Percentiles rank a stretch among this genome's conserved stretches.
Evolutionary conservation across 225 moss, liverwort and hornwort species (phyloP).

Genomic region (Straminergon stramineum): DNA sequence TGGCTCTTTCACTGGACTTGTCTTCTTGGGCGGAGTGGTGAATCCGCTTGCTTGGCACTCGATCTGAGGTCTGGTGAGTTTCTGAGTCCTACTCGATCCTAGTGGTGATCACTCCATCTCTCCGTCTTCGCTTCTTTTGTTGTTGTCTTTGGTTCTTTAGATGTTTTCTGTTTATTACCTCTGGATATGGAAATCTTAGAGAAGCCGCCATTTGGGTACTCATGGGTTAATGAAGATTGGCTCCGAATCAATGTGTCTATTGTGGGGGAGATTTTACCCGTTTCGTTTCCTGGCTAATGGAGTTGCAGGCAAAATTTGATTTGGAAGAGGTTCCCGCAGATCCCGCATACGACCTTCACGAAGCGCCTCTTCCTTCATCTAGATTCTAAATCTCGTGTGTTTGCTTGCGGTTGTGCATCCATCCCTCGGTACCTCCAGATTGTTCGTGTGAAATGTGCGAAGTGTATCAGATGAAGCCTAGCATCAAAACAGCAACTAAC

Average conservation of each 20-base stretch:
- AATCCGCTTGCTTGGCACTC: neutral
- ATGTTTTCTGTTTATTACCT: neutral
- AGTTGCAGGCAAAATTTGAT: slow-evolving; percentile 60
- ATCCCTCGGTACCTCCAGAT: neutral
- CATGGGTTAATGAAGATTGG: neutral
- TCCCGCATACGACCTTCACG: neutral
- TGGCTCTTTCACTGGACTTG: neutral
- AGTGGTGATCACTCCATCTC: neutral
- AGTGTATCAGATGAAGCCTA: neutral
- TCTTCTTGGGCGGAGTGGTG: neutral
- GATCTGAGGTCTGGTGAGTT: neutral
- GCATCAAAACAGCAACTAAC: neutral
- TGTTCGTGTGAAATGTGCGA: neutral
- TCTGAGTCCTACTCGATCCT: neutral
- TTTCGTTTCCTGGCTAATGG: neutral
- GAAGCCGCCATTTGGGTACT: neutral
- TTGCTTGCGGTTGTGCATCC: neutral
- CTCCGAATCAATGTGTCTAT: neutral
- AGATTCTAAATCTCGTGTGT: neutral
- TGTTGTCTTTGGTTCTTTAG: neutral
- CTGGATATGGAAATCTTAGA: neutral
- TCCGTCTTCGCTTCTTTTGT: neutral
- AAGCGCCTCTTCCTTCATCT: neutral
- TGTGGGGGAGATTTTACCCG: neutral
- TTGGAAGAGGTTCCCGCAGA: slow-evolving; percentile 27